A percentile compares a stretch with the other conserved stretches of the same genome.
These are phyloP conservation scores for Trypanosoma mega DNA, from an alignment of 208 protist genomes.

Conservation along the genomic window DNA sequence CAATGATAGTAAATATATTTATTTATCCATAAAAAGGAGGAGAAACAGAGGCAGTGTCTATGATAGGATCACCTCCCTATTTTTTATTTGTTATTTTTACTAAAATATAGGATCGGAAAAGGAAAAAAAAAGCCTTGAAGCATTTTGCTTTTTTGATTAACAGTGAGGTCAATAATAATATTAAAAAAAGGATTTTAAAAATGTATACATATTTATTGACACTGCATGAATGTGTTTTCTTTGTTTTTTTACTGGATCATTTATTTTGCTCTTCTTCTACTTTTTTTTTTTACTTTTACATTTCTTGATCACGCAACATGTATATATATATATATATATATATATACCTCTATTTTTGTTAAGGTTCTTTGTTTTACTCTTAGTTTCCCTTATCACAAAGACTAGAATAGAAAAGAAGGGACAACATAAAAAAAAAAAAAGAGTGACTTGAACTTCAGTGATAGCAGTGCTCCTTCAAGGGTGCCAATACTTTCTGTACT, in stretches of 20 bases:
- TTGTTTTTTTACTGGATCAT: constrained; percentile 1
- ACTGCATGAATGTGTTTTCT: constrained; percentile 1
- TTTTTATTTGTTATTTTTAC: too few relatives aligned
- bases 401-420: too few relatives aligned
- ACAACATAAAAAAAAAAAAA: too few relatives aligned
- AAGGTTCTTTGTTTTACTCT: neutral
- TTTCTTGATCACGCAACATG: too few relatives aligned
- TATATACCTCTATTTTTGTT: constrained; percentile 11
- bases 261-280: constrained; percentile 12
- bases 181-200: constrained; percentile 23
- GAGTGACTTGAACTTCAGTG: too few relatives aligned
- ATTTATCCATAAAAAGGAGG: constrained; percentile 17
- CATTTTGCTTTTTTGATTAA: constrained; percentile 1
- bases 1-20: too few relatives aligned
- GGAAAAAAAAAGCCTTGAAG: too few relatives aligned
- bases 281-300: constrained; percentile 4
- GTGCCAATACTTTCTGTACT: too few relatives aligned
- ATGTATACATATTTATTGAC: constrained; percentile 6
- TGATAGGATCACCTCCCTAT: too few relatives aligned
- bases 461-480: too few relatives aligned
- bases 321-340: constrained; percentile 4
- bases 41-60: too few relatives aligned
- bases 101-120: constrained; percentile 13
- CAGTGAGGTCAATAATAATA: constrained; percentile 15
- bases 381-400: too few relatives aligned